Base-by-base conservation (phyloP, 768 basidiomycete genomes). In the Trametes villosa region DNA sequence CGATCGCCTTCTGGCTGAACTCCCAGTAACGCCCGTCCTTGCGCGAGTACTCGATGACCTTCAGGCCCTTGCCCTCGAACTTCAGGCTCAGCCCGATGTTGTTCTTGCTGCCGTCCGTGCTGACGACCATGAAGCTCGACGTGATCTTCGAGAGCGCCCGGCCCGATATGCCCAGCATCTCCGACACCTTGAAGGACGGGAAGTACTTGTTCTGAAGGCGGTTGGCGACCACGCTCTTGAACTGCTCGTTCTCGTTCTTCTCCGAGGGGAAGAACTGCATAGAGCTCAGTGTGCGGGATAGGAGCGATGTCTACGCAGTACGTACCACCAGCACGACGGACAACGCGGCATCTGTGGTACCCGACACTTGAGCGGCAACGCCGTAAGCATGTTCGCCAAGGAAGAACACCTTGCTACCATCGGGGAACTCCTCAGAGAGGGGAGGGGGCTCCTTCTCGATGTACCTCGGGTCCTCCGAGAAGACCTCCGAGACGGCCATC, bases 71-170 rank as follows among this genome's bases (percentile, higher is more conserved):
- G 13, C 86, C 91, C 70, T 99, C 97, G 63, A 97, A 99, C 73
- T 99, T 99, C 66, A 99, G 83, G 71, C 92, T 93, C 41, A 99
- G 82, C 2, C 97, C 97, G 30, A 98, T 76, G 71, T 99, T 98
- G 56, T 82, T 84, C 78, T 97, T 98, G 59, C 84, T 80, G 9
- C 83, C 83, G 68, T 93, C 93, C 0, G 83, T 77, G 0, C 84
- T 84, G 57, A 93, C 73, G 41, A 98, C 92, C 86, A 98, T 88
- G 70, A 98, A 87, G 70, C 92, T 96, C 12, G 96, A 96, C 0
- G 94, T 92, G 66, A 99, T 92, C 74, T 87, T 92, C 12, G 95
- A 89, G 15, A 99, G 74, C 1, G 92, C 92, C 31, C 92, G 84
- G 2, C 86, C 83, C 7, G 90, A 86, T 15, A 98, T 81, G 9